Percentiles rank a stretch among this genome's conserved stretches.
Conservation (phyloP, 257 asterid genomes). For the Gynochthodes officinalis region DNA sequence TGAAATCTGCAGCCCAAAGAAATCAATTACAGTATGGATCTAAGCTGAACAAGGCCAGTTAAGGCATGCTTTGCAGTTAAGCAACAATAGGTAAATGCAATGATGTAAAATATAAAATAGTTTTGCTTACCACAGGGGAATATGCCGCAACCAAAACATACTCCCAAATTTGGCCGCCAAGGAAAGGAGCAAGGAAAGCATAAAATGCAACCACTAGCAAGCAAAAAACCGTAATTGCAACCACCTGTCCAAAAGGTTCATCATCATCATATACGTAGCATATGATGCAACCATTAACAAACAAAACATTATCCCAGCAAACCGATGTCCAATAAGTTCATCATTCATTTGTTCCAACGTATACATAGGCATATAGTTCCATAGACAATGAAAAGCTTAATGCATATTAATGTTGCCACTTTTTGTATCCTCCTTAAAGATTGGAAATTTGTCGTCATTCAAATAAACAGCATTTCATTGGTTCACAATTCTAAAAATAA, state of each 20-base stretch:
- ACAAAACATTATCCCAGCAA: neutral
- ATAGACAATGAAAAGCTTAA: neutral
- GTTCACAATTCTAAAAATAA: neutral
- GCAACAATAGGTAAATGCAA: conserved; percentile 1
- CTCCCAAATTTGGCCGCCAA: conserved; percentile 88
- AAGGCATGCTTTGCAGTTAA: neutral
- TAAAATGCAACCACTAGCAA: conserved; percentile 86
- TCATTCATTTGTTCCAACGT: neutral
- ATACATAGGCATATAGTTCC: neutral
- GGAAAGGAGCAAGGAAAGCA: conserved; percentile 95
- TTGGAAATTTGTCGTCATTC: neutral
- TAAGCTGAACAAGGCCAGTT: too few relatives aligned
- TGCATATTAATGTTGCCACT: too few relatives aligned
- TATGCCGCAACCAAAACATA: conserved; percentile 64
- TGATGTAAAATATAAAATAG: conserved; percentile 14
- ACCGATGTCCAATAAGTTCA: too few relatives aligned
- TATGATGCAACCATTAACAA: neutral
- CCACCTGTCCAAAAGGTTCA: conserved; percentile 47
- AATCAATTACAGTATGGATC: neutral
- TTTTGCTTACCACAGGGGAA: conserved; percentile 85
- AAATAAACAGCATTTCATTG: neutral
- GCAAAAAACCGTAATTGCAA: conserved; percentile 90
- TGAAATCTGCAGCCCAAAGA: neutral
- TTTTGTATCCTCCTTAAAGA: neutral
- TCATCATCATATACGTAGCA: neutral